These are phyloP conservation scores for Phytophthora pluvialis DNA, from an alignment of 352 stramenopile genomes.

Conservation along the genomic window DNA sequence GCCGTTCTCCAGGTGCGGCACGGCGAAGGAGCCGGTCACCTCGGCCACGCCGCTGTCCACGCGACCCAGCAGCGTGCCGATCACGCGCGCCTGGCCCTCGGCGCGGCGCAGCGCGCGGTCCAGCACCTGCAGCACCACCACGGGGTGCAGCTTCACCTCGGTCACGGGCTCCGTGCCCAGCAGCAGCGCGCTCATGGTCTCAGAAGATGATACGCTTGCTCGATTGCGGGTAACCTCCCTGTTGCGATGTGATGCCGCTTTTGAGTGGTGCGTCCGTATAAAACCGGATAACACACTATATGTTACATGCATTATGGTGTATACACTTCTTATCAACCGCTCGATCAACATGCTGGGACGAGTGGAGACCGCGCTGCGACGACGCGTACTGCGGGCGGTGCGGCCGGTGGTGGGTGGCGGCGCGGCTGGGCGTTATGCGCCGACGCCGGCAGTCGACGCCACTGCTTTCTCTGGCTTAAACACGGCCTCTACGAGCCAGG, in stretches of 20 bases:
- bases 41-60: slow-evolving; percentile 88
- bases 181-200: slow-evolving; percentile 56
- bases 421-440: not conserved
- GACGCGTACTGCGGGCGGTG: slow-evolving; percentile 19
- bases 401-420: not conserved
- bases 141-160: slow-evolving; percentile 92
- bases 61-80: slow-evolving; percentile 96
- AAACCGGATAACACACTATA: slow-evolving; percentile 6
- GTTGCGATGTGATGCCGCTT: not conserved
- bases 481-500: slow-evolving; percentile 1
- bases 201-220: slow-evolving; percentile 7
- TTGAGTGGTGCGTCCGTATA: slow-evolving; percentile 22
- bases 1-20: slow-evolving; percentile 96
- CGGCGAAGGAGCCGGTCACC: slow-evolving; percentile 96
- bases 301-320: slow-evolving; percentile 1
- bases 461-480: slow-evolving; percentile 17
- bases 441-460: not conserved
- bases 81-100: slow-evolving; percentile 95
- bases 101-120: slow-evolving; percentile 95
- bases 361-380: slow-evolving; percentile 15
- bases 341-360: slow-evolving; percentile 3
- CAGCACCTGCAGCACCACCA: slow-evolving; percentile 97
- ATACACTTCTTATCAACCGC: not conserved
- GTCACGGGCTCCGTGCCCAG: slow-evolving; percentile 84
- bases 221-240: not conserved